Base-by-base conservation (phyloP, 306 rosid species). In the Begonia loranthoides region DNA sequence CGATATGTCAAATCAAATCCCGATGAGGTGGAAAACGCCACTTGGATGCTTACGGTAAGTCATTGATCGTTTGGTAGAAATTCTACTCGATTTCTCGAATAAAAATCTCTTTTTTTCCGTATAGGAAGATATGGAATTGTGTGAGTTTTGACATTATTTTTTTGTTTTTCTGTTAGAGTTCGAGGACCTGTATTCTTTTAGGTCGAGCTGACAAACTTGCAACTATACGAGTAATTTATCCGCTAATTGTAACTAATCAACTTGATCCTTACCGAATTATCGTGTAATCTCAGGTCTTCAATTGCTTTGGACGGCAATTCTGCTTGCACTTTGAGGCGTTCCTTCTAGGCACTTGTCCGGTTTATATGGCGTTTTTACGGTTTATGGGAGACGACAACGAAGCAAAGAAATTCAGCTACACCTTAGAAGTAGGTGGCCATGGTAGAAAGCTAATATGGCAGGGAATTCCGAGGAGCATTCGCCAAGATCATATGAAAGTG, bases 301-400 rank as follows among this genome's bases (percentile, higher is more conserved):
- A 80, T 56, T 78, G 95, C 68, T 90, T 82, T 36, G 97, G 92
- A 60, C 73, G 78, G 44, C 85, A 85, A 24, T 90, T 90, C 64
- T 90, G 97, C 70, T 76, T 90, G 79, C 97, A 90, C 72, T 90
- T 90, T 34, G 97, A 90, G 87, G 94, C 95, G 1, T 90, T 82
- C 69, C 94, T 80, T 71, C 60, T 79, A 22, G 94, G 94, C 0
- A 51, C 66, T 57, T 84, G 83, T 22, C 97, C 94, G 10, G 95
- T 85, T 52, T 90, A 80, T 66, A 82, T 90, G 95, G 95, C 95
- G 1, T 90, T 90, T 58, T 56, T 90, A 67, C 77, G 95, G 41
- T 90, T 82, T 63, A 82, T 90, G 97, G 97, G 97, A 0, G 92
- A 85, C 12, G 94, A 90, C 28, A 67, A 71, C 4, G 95, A 90